A percentile compares a stretch with the other conserved stretches of the same genome.
phyloP scores from a whole-genome alignment of 768 basidiomycete genomes.

The Erythrobasidium yunnanense region DNA sequence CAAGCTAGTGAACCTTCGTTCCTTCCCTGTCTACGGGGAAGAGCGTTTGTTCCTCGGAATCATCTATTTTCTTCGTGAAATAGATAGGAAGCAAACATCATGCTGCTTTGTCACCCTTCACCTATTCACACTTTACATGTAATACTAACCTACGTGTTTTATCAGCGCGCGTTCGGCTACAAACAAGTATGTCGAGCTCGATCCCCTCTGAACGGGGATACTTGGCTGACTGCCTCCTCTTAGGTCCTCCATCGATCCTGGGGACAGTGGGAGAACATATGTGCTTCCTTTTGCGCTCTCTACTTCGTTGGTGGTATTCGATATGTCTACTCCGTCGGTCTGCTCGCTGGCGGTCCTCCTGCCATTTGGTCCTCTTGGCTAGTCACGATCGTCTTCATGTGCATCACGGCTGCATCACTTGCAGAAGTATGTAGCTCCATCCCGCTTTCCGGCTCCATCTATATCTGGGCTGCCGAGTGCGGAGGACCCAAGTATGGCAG shows the following conservation, averaged over 20 bases:
- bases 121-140: not conserved
- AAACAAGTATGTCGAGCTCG: constrained; percentile 28
- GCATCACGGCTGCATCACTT: constrained; percentile 71
- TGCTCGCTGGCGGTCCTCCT: constrained; percentile 73
- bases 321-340: constrained; percentile 65
- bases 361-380: constrained; percentile 74
- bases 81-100: constrained; percentile 48
- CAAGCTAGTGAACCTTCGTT: constrained; percentile 30
- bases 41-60: not conserved
- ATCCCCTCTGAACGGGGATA: constrained; percentile 4
- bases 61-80: constrained; percentile 41
- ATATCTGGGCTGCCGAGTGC: constrained; percentile 87
- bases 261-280: constrained; percentile 72
- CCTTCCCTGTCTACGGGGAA: constrained; percentile 40
- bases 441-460: constrained; percentile 62
- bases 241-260: constrained; percentile 79
- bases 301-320: constrained; percentile 71
- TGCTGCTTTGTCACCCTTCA: not conserved
- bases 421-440: constrained; percentile 85
- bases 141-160: not conserved
- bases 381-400: constrained; percentile 74
- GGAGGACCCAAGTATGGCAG: constrained; percentile 76
- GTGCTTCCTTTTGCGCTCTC: constrained; percentile 74
- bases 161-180: constrained; percentile 36
- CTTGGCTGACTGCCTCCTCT: not conserved